These are phyloP conservation scores for Sanghuangporus sanghuang DNA, from an alignment of 1,284 basidiomycete genomes.

Conservation along the genomic window DNA sequence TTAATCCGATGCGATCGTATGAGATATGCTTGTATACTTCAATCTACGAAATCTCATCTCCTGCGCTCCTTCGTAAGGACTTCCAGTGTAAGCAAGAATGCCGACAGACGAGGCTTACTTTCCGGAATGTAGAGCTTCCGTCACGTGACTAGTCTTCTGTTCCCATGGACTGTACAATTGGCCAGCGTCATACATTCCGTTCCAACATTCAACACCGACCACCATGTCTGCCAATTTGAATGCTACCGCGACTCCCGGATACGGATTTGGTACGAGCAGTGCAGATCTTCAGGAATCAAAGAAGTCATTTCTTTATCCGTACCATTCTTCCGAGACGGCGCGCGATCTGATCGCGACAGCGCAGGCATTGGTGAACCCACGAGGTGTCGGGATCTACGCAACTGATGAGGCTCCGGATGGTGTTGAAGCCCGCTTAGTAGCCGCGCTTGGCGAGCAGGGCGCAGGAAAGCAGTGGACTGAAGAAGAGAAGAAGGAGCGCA, in stretches of 20 bases:
- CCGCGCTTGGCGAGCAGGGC: constrained; percentile 28
- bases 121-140: background rate
- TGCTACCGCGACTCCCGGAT: constrained; percentile 17
- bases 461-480: constrained; percentile 27
- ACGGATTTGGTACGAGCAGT: constrained; percentile 11
- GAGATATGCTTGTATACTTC: background rate
- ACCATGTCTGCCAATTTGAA: constrained; percentile 9
- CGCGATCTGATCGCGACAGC: constrained; percentile 39
- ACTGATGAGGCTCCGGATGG: constrained; percentile 46
- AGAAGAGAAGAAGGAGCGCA: constrained; percentile 34
- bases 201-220: background rate
- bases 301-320: constrained; percentile 32
- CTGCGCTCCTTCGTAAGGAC: background rate
- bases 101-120: background rate
- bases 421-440: constrained; percentile 37
- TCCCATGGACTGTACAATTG: background rate
- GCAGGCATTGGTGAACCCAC: constrained; percentile 38
- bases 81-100: background rate
- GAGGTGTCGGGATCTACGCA: constrained; percentile 49
- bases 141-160: background rate
- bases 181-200: background rate
- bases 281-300: background rate
- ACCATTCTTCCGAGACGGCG: constrained; percentile 37
- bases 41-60: background rate
- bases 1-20: background rate